Evolutionary conservation across 1,139 yeast genomes (phyloP), one percentile per base, ranked within the genome.

Genomic region (Pichia sp.): DNA sequence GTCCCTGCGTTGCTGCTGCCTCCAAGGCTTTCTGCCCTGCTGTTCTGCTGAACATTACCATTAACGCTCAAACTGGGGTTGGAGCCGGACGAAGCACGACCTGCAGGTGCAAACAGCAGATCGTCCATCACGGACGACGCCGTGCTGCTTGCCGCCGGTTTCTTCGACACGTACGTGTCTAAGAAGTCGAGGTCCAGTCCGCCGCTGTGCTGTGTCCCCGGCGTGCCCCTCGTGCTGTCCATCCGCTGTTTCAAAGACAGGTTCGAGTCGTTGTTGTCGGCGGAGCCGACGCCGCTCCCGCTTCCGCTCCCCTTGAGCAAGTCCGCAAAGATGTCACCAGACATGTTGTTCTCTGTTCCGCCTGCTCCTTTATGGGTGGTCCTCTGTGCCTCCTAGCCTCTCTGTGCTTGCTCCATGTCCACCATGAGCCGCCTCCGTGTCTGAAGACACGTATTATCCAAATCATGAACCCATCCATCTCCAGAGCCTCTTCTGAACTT

Each of bases 301-400:
- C 26, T 23, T 23, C 26, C 44, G 0, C 49, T 26, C 62, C 10
- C 70, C 65, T 60, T 57, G 49, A 77, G 65, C 15, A 78, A 64
- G 57, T 75, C 74, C 1, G 81, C 80, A 70, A 78, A 78, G 45
- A 78, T 72, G 58, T 77, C 81, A 41, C 61, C 59, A n/a, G 51
- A 30, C 57, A 54, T 56, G 10, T 15, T 41, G 19, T 19, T 41
- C 13, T 41, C 16, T 11, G 38, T 34, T 23, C 26, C 26, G 26
- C 26, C 26, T 23, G 26, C 26, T 23, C 26, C 26, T 23, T 23
- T 23, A 23, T 23, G 26, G 26, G 26, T 23, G 26, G 38, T 13
- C 26, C 15, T 15, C 26, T 41, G n/a, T 26, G 29, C 29, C 29
- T 5, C 29, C 26, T 23, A 23, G 26, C 26, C 26, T 23, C 26